Evolutionary conservation across 2,329 filamentous ascomycete species (phyloP), one percentile per base, ranked within the genome.

Genomic region (Dothideomycetidae sp.): DNA sequence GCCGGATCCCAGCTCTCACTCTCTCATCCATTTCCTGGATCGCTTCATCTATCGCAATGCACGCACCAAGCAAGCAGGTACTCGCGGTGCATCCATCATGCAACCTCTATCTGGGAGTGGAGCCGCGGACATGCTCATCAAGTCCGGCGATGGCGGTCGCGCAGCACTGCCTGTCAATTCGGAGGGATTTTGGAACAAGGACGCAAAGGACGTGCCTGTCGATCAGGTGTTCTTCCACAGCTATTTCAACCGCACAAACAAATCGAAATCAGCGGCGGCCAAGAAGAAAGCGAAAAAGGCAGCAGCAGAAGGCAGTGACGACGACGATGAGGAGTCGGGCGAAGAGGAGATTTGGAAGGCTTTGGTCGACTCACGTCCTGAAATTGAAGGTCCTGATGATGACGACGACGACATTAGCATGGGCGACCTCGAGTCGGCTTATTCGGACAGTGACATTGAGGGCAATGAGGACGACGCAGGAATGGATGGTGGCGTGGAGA

Each of bases 181-280:
- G 1, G 81, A 92, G 44, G 67, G 74, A 3, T 98, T 98, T 67
- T 93, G 85, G 83, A 78, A 78, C 51, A 84, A 83, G 71, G 86
- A 84, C 62, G 68, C 72, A n/a, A 78, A 84, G 45, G 78, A 96
- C 37, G 79, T 98, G 31, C 77, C 81, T 3, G 83, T 77, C 1
- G 86, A 98, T 47, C 90, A 98, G 54, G 81, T 85, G 28, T 98
- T 98, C 73, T 98, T 98, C 73, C 90, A 98, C 59, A 78, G 84
- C 47, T 98, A 98, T 71, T 98, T 98, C 61, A 78, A 74, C 40
- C 71, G 78, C 53, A 61, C 65, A 9, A 68, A 67, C 45, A 61
- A 66, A 48, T 67, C 69, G 48, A 66, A 70, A 51, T 56, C 56
- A 43, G 69, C 66, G 50, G 68, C 68, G 49, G 71, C 71, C 60